Conservation (phyloP, 495 filamentous ascomycete species). For the Lichenothelia convexa region DNA sequence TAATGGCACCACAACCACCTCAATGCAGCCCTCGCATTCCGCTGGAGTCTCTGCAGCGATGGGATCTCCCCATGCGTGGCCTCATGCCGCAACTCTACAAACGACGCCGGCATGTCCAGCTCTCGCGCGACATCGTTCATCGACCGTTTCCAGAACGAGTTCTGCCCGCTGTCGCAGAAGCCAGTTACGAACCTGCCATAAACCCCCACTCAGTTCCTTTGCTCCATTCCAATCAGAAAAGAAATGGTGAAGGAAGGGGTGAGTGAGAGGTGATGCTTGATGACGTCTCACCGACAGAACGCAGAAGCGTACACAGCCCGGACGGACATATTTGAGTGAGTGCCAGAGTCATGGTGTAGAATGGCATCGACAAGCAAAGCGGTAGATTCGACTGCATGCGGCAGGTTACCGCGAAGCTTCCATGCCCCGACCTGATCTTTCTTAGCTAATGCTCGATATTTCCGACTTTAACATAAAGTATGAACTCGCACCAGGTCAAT, state of each 20-base stretch:
- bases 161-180: conserved; percentile 44
- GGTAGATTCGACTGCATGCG: conserved; percentile 67
- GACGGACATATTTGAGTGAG: conserved; percentile 34
- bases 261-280: neutral
- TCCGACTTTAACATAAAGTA: too few species aligned
- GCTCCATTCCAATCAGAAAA: neutral
- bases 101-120: conserved; percentile 59
- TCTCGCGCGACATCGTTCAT: conserved; percentile 71
- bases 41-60: conserved; percentile 46
- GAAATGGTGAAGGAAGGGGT: neutral
- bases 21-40: conserved; percentile 45
- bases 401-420: conserved; percentile 53
- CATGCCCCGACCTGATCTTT: conserved; percentile 35
- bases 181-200: conserved; percentile 69
- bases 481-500: conserved; percentile 6
- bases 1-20: conserved; percentile 81
- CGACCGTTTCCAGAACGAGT: conserved; percentile 44
- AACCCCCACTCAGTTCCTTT: too few species aligned
- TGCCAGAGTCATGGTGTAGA: conserved; percentile 41
- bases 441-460: too few species aligned
- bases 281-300: conserved; percentile 40
- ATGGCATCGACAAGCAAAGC: conserved; percentile 58
- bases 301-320: conserved; percentile 39
- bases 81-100: conserved; percentile 81
- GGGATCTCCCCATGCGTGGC: conserved; percentile 79